Evolutionary conservation across 1,284 basidiomycete species (phyloP).

Genomic region (Volvariella surrecta): DNA sequence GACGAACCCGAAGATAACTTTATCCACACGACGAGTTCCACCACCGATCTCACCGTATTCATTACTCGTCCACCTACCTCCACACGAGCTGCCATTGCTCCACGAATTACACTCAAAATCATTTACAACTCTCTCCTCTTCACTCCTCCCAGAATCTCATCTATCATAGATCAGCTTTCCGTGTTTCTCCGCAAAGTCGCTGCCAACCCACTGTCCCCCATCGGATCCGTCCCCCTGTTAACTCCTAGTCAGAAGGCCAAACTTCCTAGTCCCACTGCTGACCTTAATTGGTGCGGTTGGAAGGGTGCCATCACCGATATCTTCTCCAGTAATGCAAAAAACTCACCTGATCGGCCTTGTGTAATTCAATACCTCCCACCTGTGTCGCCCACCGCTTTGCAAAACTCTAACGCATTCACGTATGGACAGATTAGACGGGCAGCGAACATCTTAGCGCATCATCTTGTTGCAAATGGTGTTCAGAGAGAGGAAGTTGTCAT

Average conservation of each 20-base stretch:
- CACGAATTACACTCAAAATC: slow-evolving; percentile 77
- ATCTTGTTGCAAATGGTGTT: slow-evolving; percentile 80
- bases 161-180: slow-evolving; percentile 83
- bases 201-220: slow-evolving; percentile 47
- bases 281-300: slow-evolving; percentile 96
- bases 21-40: slow-evolving; percentile 73
- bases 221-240: slow-evolving; percentile 77
- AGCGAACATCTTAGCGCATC: slow-evolving; percentile 87
- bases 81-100: slow-evolving; percentile 64
- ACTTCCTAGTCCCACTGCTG: slow-evolving; percentile 81
- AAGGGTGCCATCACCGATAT: slow-evolving; percentile 95
- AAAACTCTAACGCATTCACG: slow-evolving; percentile 59
- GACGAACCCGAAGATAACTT: slow-evolving; percentile 69
- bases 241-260: slow-evolving; percentile 63
- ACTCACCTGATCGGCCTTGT: slow-evolving; percentile 74
- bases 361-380: slow-evolving; percentile 72
- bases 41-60: slow-evolving; percentile 88
- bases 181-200: slow-evolving; percentile 73
- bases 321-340: slow-evolving; percentile 77
- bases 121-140: slow-evolving; percentile 96
- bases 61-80: slow-evolving; percentile 61
- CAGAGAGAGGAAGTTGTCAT: slow-evolving; percentile 96
- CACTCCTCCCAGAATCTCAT: slow-evolving; percentile 69
- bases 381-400: slow-evolving; percentile 30
- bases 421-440: slow-evolving; percentile 82